Conservation (phyloP, 805 yeast genomes). For the Danielia reshetovae region DNA sequence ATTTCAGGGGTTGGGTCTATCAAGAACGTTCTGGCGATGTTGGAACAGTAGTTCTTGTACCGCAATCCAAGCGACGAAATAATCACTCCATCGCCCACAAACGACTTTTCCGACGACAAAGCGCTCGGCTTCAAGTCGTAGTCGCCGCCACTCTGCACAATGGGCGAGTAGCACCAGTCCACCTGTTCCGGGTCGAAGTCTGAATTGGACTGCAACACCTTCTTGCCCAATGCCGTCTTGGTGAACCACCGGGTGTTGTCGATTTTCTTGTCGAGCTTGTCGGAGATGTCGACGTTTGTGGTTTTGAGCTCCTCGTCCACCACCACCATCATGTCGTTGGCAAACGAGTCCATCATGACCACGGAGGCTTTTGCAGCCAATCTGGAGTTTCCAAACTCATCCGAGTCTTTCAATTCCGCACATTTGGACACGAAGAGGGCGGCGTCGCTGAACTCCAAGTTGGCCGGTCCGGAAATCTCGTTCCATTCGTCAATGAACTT, state of each 20-base stretch:
- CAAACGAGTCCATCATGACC: constrained; percentile 74
- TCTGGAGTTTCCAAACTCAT: constrained; percentile 61
- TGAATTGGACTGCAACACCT: constrained; percentile 42
- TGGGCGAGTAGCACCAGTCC: constrained; percentile 94
- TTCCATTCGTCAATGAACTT: constrained; percentile 83
- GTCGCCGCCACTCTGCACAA: constrained; percentile 81
- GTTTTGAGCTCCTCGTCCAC: constrained; percentile 84
- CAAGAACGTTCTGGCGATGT: constrained; percentile 80
- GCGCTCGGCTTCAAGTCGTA: constrained; percentile 85
- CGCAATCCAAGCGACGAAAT: constrained; percentile 81
- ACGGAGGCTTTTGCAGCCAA: constrained; percentile 75
- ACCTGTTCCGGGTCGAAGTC: constrained; percentile 73
- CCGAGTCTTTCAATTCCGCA: constrained; percentile 74
- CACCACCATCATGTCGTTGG: constrained; percentile 81
- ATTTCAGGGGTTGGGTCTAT: constrained; percentile 83
- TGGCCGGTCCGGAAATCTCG: constrained; percentile 31
- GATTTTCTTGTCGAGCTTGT: constrained; percentile 73
- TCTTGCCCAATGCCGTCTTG: constrained; percentile 47
- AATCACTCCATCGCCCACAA: constrained; percentile 71
- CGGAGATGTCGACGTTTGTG: constrained; percentile 68
- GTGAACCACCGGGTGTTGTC: constrained; percentile 68
- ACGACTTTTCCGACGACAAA: constrained; percentile 59
- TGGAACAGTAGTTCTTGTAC: constrained; percentile 85
- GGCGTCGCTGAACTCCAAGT: constrained; percentile 45
- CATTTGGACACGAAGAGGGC: constrained; percentile 47